Evolutionary conservation across 768 basidiomycete species (phyloP).

Genomic region (Boletus edulis): DNA sequence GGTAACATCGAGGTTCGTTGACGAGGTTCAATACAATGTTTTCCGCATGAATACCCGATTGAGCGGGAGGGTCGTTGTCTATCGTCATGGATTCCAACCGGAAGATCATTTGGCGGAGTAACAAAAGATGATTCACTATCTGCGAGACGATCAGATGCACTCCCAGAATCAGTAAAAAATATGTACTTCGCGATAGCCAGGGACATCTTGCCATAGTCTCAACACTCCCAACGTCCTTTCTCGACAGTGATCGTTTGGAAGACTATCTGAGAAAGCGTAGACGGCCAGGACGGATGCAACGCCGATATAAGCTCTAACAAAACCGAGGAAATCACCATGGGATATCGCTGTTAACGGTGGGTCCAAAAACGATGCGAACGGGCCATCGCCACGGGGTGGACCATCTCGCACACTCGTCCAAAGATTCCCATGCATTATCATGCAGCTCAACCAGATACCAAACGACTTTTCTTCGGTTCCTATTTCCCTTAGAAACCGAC

Average conservation of each 20-base stretch:
- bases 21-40: constrained; percentile 61
- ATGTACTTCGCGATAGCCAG: constrained; percentile 71
- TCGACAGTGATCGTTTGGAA: constrained; percentile 61
- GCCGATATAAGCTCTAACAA: constrained; percentile 67
- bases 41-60: constrained; percentile 66
- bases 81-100: constrained; percentile 73
- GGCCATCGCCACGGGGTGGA: constrained; percentile 20
- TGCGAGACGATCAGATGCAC: constrained; percentile 29
- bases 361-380: constrained; percentile 41
- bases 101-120: constrained; percentile 68
- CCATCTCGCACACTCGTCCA: constrained; percentile 24
- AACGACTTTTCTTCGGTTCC: constrained; percentile 63
- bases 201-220: constrained; percentile 37
- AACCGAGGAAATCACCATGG: constrained; percentile 60
- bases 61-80: constrained; percentile 58
- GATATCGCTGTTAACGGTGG: constrained; percentile 27
- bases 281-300: constrained; percentile 65
- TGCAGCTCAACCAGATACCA: constrained; percentile 71
- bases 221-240: constrained; percentile 63
- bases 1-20: constrained; percentile 56
- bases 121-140: constrained; percentile 74
- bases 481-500: constrained; percentile 56
- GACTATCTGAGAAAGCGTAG: constrained; percentile 78
- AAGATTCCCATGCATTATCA: constrained; percentile 59
- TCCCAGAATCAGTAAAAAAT: constrained; percentile 5